Conservation (phyloP, 345 rosid species). For the Eucalyptus marginata region DNA sequence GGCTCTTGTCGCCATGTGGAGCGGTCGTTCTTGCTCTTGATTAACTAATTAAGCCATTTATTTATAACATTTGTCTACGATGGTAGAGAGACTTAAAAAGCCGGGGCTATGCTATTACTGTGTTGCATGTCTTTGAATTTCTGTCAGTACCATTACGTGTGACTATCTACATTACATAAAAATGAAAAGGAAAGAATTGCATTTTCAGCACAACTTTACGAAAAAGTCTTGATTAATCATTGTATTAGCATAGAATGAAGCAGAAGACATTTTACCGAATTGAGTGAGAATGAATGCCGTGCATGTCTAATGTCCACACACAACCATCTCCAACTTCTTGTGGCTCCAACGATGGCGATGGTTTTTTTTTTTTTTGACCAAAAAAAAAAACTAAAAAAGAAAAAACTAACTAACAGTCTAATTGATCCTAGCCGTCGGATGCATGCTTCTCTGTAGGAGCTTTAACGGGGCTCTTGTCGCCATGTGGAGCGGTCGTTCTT, state of each 20-base stretch:
- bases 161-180: not conserved
- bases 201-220: not conserved
- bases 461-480: not conserved
- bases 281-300: not conserved
- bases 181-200: not conserved
- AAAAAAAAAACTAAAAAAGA: too few species aligned
- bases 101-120: not conserved
- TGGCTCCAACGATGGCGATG: not conserved
- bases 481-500: not conserved
- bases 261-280: not conserved
- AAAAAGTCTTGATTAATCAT: not conserved
- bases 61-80: not conserved
- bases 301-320: not conserved
- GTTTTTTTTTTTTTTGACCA: not conserved
- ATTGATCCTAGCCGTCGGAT: not conserved
- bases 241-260: not conserved
- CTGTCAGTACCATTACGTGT: not conserved
- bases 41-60: not conserved
- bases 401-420: not conserved
- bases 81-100: not conserved
- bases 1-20: not conserved
- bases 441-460: not conserved
- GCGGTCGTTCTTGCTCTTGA: not conserved
- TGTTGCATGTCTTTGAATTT: not conserved
- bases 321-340: not conserved